These are phyloP conservation scores for Tricladium varicosporioides DNA, from an alignment of 2,329 filamentous ascomycete genomes.

Conservation along the genomic window DNA sequence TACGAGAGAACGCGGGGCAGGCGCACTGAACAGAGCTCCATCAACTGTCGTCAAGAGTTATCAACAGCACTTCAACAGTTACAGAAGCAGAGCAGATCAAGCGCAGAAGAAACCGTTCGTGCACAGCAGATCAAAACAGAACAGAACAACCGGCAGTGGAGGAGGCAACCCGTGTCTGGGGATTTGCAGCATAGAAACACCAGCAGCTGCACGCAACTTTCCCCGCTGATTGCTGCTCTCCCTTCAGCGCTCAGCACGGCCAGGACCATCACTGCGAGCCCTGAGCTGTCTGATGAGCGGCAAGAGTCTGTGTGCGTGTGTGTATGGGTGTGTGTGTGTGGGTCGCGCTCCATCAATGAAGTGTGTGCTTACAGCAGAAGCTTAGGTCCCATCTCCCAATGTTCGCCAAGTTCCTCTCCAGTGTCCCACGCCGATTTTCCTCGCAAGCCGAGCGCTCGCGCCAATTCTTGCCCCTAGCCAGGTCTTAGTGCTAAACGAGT, in stretches of 20 bases:
- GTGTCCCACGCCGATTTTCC: slow-evolving; percentile 7
- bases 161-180: neutral
- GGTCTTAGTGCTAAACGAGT: slow-evolving; percentile 4
- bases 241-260: too few relatives aligned
- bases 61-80: slow-evolving; percentile 1
- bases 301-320: neutral
- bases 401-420: slow-evolving; percentile 11
- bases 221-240: too few relatives aligned
- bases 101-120: slow-evolving; percentile 1
- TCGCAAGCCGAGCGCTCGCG: slow-evolving; percentile 19
- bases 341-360: neutral
- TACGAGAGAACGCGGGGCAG: too few relatives aligned
- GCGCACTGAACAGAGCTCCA: too few relatives aligned
- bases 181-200: neutral
- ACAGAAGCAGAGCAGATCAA: slow-evolving; percentile 14
- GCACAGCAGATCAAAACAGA: neutral
- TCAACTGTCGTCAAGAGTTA: too few relatives aligned
- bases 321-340: neutral
- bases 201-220: neutral
- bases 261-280: too few relatives aligned
- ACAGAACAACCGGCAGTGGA: neutral
- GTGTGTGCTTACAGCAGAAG: slow-evolving; percentile 4
- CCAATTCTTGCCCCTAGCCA: slow-evolving; percentile 18
- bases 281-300: neutral
- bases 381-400: slow-evolving; percentile 1